Evolutionary conservation across 1,139 yeast genomes (phyloP).

Genomic region (Diutina scorzettiae): DNA sequence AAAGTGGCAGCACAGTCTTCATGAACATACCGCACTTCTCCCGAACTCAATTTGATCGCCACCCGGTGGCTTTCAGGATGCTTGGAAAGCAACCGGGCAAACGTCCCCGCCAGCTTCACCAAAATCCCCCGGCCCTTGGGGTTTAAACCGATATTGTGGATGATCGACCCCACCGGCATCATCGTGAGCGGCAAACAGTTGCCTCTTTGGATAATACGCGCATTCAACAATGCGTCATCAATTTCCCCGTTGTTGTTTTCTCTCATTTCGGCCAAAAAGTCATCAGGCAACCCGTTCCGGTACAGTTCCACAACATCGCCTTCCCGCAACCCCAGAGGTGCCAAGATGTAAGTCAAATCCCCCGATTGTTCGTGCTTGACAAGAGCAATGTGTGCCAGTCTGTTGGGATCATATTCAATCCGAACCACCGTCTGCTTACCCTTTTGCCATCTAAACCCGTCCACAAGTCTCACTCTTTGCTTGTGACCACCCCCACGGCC

Average conservation of each 20-base stretch:
- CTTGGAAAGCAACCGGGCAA: slow-evolving; percentile 79
- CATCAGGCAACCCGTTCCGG: slow-evolving; percentile 76
- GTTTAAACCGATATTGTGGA: slow-evolving; percentile 74
- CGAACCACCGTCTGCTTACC: slow-evolving; percentile 78
- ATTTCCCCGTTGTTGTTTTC: slow-evolving; percentile 55
- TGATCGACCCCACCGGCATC: slow-evolving; percentile 88
- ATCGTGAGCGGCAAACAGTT: slow-evolving; percentile 85
- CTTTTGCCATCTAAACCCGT: slow-evolving; percentile 50
- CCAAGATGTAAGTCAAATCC: slow-evolving; percentile 66
- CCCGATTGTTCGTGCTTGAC: slow-evolving; percentile 54
- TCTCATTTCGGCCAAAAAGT: slow-evolving; percentile 60
- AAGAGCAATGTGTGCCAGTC: slow-evolving; percentile 90
- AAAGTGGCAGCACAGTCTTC: slow-evolving; percentile 86
- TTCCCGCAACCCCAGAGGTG: slow-evolving; percentile 84
- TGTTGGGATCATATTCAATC: slow-evolving; percentile 92
- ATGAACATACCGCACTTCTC: slow-evolving; percentile 86
- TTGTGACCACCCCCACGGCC: slow-evolving; percentile 98
- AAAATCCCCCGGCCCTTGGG: slow-evolving; percentile 81
- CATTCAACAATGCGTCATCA: slow-evolving; percentile 84
- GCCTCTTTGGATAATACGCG: slow-evolving; percentile 85
- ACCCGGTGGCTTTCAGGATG: slow-evolving; percentile 62
- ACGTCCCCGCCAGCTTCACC: slow-evolving; percentile 91
- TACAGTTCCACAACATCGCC: slow-evolving; percentile 89
- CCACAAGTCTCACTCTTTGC: slow-evolving; percentile 75
- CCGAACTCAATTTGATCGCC: slow-evolving; percentile 71